Evolutionary conservation across 345 rosid genomes (phyloP).

Genomic region (Sapria himalayana): DNA sequence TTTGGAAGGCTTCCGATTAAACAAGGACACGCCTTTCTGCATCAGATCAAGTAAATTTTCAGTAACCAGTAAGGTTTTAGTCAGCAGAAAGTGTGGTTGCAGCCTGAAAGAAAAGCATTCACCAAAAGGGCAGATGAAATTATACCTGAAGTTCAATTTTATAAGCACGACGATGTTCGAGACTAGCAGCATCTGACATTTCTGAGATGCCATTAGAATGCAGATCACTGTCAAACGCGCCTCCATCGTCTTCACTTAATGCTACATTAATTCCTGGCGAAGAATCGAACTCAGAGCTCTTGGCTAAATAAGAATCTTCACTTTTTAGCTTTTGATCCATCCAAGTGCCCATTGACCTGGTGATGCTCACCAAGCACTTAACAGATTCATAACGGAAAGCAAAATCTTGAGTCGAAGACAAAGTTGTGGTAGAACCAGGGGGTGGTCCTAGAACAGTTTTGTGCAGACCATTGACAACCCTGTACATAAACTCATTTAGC

Average conservation of each 20-base stretch:
- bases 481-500: constrained; percentile 58
- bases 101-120: constrained; percentile 8
- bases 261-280: constrained; percentile 24
- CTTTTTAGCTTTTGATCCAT: constrained; percentile 70
- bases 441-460: constrained; percentile 95
- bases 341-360: constrained; percentile 81
- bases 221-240: constrained; percentile 35
- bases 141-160: constrained; percentile 97
- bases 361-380: constrained; percentile 71
- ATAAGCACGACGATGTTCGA: constrained; percentile 79
- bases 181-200: constrained; percentile 57
- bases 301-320: constrained; percentile 35
- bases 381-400: constrained; percentile 88
- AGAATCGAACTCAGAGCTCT: constrained; percentile 32
- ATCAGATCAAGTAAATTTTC: constrained; percentile 18
- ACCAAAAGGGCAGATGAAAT: too few species aligned
- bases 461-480: constrained; percentile 89
- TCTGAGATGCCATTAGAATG: constrained; percentile 49
- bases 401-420: constrained; percentile 66
- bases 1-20: constrained; percentile 78
- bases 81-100: too few species aligned
- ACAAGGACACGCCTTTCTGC: constrained; percentile 82
- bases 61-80: too few species aligned
- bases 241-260: constrained; percentile 42
- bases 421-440: constrained; percentile 68